phyloP scores from a whole-genome alignment of 1,284 basidiomycete species.

The Cutaneotrichosporon arboriforme region DNA sequence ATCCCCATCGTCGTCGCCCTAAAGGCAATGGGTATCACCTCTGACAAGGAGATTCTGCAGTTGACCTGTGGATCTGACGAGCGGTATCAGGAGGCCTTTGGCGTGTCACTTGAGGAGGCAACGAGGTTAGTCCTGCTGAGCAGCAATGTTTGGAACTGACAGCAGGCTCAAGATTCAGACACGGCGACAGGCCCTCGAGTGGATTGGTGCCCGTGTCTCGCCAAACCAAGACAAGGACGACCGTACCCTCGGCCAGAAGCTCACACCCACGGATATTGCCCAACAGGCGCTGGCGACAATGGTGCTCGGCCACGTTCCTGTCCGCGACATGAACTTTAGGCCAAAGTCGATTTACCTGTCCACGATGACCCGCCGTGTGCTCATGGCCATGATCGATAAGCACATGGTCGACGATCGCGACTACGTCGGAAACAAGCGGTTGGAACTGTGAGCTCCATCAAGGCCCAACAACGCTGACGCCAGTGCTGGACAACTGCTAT shows the following conservation, averaged over 20 bases:
- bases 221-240: slow-evolving; percentile 58
- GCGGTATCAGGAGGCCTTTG: slow-evolving; percentile 79
- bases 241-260: slow-evolving; percentile 53
- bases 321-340: slow-evolving; percentile 82
- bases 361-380: slow-evolving; percentile 92
- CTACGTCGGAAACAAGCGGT: slow-evolving; percentile 98
- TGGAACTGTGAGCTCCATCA: slow-evolving; percentile 59
- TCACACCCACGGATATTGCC: slow-evolving; percentile 90
- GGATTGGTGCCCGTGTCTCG: slow-evolving; percentile 88
- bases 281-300: slow-evolving; percentile 94
- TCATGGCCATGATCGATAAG: slow-evolving; percentile 94
- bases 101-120: slow-evolving; percentile 89
- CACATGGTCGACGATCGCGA: slow-evolving; percentile 98
- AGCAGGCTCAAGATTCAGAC: slow-evolving; percentile 74
- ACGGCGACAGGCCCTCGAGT: slow-evolving; percentile 89
- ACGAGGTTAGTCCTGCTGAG: slow-evolving; percentile 54
- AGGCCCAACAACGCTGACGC: neutral
- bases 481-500: slow-evolving; percentile 84
- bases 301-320: slow-evolving; percentile 93
- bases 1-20: slow-evolving; percentile 95
- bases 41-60: slow-evolving; percentile 95
- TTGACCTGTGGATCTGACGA: slow-evolving; percentile 91
- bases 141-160: neutral
- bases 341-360: slow-evolving; percentile 97
- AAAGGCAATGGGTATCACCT: slow-evolving; percentile 92